phyloP scores from a whole-genome alignment of 2,329 filamentous ascomycete species.

The Byssothecium circinans region DNA sequence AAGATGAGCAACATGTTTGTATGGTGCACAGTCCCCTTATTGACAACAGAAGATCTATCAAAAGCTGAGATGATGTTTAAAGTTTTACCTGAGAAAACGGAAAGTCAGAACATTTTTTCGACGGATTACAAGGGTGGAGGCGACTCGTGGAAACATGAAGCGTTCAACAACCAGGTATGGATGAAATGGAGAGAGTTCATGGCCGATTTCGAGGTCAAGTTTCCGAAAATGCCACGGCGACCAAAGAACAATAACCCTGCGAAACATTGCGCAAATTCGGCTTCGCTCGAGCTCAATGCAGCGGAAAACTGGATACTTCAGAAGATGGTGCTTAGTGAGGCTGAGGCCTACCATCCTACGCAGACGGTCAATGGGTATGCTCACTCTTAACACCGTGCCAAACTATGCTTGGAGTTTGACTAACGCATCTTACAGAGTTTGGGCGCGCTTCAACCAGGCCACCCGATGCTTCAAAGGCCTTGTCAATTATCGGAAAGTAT shows the following conservation, averaged over 20 bases:
- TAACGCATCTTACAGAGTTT: slow-evolving; percentile 45
- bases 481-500: slow-evolving; percentile 67
- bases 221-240: slow-evolving; percentile 2
- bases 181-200: slow-evolving; percentile 54
- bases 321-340: slow-evolving; percentile 65
- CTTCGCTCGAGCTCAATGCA: slow-evolving; percentile 13
- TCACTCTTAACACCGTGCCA: slow-evolving; percentile 1
- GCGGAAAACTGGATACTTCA: slow-evolving; percentile 58
- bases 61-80: slow-evolving; percentile 65
- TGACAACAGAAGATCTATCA: slow-evolving; percentile 47
- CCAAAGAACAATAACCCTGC: not conserved
- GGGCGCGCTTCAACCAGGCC: slow-evolving; percentile 67
- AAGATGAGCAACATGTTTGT: slow-evolving; percentile 66
- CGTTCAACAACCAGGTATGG: slow-evolving; percentile 28
- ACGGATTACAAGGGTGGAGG: slow-evolving; percentile 47
- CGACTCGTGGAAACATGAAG: slow-evolving; percentile 23
- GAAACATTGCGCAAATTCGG: slow-evolving; percentile 6
- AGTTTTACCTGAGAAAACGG: slow-evolving; percentile 43
- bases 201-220: slow-evolving; percentile 42
- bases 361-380: slow-evolving; percentile 58
- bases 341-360: slow-evolving; percentile 59
- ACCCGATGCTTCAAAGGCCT: slow-evolving; percentile 74
- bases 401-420: not conserved
- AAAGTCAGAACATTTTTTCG: slow-evolving; percentile 52
- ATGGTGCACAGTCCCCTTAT: slow-evolving; percentile 60